Evolutionary conservation across 2,329 filamentous ascomycete genomes (phyloP).

Genomic region (Colletotrichum filicis): DNA sequence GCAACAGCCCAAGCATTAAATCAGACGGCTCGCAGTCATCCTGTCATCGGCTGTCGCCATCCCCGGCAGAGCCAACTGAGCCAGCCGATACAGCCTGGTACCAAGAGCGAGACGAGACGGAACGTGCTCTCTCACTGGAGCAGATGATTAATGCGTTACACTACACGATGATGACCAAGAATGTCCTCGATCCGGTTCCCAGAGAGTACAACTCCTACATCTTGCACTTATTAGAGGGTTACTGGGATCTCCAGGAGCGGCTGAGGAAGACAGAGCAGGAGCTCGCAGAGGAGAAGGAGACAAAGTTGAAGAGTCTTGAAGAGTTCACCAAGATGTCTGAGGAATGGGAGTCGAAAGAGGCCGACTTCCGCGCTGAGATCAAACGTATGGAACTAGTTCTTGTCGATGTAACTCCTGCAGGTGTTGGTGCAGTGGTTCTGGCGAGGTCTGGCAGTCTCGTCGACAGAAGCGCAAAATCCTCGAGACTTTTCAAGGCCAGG

Average conservation of each 20-base stretch:
- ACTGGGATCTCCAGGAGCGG: slow-evolving; percentile 41
- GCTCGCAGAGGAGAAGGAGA: slow-evolving; percentile 26
- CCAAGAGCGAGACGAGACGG: slow-evolving; percentile 39
- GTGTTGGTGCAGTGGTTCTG: slow-evolving; percentile 56
- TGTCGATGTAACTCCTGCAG: slow-evolving; percentile 47
- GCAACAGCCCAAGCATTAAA: slow-evolving; percentile 4
- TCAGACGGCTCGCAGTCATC: slow-evolving; percentile 7
- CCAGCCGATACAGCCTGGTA: not conserved
- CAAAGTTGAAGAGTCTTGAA: slow-evolving; percentile 39
- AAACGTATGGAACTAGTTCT: slow-evolving; percentile 51
- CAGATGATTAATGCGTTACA: slow-evolving; percentile 58
- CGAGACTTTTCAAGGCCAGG: slow-evolving; percentile 44
- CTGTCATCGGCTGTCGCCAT: not conserved
- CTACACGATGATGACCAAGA: slow-evolving; percentile 51
- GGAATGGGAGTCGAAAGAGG: slow-evolving; percentile 52
- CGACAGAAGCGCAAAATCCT: slow-evolving; percentile 46
- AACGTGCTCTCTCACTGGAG: slow-evolving; percentile 54
- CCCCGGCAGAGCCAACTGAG: not conserved
- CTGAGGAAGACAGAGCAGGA: slow-evolving; percentile 35
- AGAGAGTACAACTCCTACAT: slow-evolving; percentile 55
- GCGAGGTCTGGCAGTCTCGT: slow-evolving; percentile 55
- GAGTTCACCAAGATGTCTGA: slow-evolving; percentile 50
- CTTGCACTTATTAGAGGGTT: slow-evolving; percentile 49
- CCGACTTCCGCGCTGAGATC: slow-evolving; percentile 51
- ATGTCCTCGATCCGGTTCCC: slow-evolving; percentile 48